Conservation (phyloP, 2,329 filamentous ascomycete genomes). For the Diplodia intermedia region DNA sequence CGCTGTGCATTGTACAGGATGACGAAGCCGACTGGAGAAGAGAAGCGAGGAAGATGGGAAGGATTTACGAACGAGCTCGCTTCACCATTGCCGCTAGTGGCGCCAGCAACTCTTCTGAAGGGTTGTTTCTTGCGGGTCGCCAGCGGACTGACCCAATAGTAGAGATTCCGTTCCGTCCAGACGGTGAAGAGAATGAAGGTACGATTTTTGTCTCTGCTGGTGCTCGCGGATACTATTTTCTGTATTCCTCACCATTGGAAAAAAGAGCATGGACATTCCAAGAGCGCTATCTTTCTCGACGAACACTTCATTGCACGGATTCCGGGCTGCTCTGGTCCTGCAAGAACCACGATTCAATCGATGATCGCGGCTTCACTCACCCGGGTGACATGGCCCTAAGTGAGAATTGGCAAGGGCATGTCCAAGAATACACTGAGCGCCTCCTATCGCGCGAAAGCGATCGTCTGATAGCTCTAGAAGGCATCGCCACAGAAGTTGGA, state of each 20-base stretch:
- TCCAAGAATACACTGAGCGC: neutral
- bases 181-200: neutral
- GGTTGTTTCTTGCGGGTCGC: neutral
- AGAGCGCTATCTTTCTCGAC: neutral
- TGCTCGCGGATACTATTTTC: neutral
- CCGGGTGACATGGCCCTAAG: neutral
- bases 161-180: neutral
- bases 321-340: neutral
- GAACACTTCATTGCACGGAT: neutral
- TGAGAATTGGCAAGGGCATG: neutral
- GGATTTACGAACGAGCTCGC: neutral
- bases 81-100: neutral
- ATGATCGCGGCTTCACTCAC: neutral
- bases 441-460: neutral
- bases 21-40: neutral
- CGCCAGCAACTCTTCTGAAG: neutral
- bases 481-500: neutral
- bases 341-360: neutral
- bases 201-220: neutral
- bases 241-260: neutral
- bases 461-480: neutral
- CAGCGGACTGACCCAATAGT: neutral
- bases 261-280: neutral
- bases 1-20: neutral
- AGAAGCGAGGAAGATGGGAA: neutral